Base-by-base conservation (phyloP, 257 asterid genomes). In the Scutellaria minor region DNA sequence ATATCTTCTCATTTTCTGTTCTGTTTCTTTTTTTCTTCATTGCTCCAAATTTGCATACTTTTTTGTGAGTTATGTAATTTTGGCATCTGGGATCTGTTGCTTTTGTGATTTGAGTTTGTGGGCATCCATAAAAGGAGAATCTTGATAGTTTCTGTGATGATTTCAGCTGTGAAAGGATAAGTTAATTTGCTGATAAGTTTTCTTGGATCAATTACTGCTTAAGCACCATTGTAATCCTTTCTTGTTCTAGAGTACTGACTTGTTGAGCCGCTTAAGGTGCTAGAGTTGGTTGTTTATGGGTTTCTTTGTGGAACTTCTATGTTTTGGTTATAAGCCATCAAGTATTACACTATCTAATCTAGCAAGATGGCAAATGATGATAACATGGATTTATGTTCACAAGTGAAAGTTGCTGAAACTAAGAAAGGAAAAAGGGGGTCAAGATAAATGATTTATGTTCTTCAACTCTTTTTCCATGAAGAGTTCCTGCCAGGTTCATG, bases 21-120 rank as follows among this genome's bases (percentile, higher is more conserved):
- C 37, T 31, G 5, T 31, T 31, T 31, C 5, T 31, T 31, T 31
- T 31, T 31, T 31, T 50, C 42, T 56, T 57, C 4, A n/a, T 58
- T 67, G 53, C 20, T 52, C 76, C 37, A 48, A 64, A 15, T 71
- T 52, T 71, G 3, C 20, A 1, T 68, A 24, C 15, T 20, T 13
- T 9, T 3, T 22, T 55, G 64, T 37, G 14, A 6, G 7, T 40
- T 37, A 9, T 54, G 35, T 6, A 5, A 3, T 52, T 69, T 72
- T 20, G 20, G 70, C 47, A 40, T 60, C 54, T 56, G 70, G 68
- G 75, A 9, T 75, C 72, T 44, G n/a, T 0, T 10, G 6, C 5
- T 15, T 10, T 55, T 68, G 22, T 9, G 6, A 11, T 46, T 57
- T 44, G 20, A 13, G 64, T 75, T 55, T 20, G 44, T 60, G 5